Base-by-base conservation (phyloP, 768 basidiomycete species). In the Suillus fuscotomentosus region DNA sequence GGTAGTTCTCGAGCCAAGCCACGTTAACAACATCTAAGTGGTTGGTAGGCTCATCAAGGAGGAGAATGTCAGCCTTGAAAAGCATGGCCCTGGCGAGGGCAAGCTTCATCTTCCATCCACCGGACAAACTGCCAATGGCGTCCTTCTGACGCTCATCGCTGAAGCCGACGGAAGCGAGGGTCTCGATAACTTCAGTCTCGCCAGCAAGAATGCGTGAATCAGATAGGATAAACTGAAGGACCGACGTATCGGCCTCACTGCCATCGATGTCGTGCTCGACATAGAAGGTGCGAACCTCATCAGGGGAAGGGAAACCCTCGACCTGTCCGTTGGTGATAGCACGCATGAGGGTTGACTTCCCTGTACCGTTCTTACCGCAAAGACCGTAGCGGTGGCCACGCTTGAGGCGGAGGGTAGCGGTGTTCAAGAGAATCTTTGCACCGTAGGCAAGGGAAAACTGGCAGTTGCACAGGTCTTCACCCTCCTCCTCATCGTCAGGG, bases 31-130 rank as follows among this genome's bases (percentile, higher is more conserved):
- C 96, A 71, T 98, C 96, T 81, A 98, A 86, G 77, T 94, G 92
- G 84, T 94, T 94, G 82, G 95, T 97, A 53, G 95, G 95, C 82
- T 97, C 95, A 78, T 97, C 95, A 69, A 97, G 92, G 34, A 97
- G 82, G 60, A 98, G 88, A 73, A 98, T 98, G 73, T 98, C 96
- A 67, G 96, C 96, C 83, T 91, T 93, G 91, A 98, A 98, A 53
- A 98, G 85, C 88, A 98, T 97, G 59, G 96, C 96, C 67, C 96
- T 88, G 64, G 96, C 96, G 66, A 98, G 88, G 47, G 96, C 96
- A 67, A 98, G 90, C 86, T 97, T 98, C 96, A 98, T 98, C 87
- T 98, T 98, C 96, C 96, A 97, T 83, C 96, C 96, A 86, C 96
- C 96, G 51, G 96, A 98, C 47, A 98, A 82, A 64, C 88, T 88